Conservation (phyloP, 2,329 filamentous ascomycete genomes). For the Magnaporthiopsis rhizophila region DNA sequence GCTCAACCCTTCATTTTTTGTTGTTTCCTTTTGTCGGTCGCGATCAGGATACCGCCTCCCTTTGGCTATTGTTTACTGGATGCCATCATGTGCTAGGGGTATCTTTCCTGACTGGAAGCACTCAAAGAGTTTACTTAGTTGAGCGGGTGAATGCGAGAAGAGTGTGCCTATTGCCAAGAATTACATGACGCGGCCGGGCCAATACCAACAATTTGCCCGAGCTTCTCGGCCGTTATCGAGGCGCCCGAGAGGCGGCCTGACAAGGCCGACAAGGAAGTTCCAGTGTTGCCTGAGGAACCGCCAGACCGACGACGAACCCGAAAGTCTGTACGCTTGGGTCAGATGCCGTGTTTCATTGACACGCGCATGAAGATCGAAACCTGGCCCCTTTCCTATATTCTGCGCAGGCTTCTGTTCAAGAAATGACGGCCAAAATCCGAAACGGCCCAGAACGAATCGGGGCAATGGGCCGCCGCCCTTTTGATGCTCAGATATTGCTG, state of each 20-base stretch:
- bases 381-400: not conserved
- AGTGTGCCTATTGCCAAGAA: not conserved
- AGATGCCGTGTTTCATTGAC: not conserved
- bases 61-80: not conserved
- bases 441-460: not conserved
- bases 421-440: not conserved
- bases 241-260: not conserved
- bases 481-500: not conserved
- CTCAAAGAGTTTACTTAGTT: constrained; percentile 14
- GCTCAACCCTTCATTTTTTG: constrained; percentile 4
- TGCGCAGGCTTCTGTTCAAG: not conserved
- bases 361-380: not conserved
- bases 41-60: not conserved
- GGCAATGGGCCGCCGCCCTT: not conserved
- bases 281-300: not conserved
- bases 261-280: not conserved
- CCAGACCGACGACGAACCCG: not conserved
- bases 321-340: not conserved
- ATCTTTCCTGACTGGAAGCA: constrained; percentile 13
- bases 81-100: constrained; percentile 14
- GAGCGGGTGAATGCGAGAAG: constrained; percentile 1
- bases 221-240: not conserved
- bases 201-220: not conserved
- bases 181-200: not conserved
- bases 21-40: not conserved